Conservation (phyloP, 1,139 yeast species). For the Sugiyamaella paludigena region DNA sequence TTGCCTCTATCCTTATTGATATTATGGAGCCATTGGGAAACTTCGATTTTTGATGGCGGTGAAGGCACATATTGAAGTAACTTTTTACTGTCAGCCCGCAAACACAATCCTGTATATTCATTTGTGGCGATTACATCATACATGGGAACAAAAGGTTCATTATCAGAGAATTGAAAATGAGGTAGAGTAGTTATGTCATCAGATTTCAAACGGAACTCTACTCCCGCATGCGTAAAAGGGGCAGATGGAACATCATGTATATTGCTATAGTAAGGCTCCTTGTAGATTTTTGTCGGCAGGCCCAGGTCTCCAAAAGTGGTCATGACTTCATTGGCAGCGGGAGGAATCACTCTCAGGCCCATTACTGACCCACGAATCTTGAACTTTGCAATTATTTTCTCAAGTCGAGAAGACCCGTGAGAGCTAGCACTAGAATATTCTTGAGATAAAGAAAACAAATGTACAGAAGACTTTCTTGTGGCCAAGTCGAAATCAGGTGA, state of each 20-base stretch:
- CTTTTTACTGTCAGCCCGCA: background rate
- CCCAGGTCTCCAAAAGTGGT: conserved; percentile 47
- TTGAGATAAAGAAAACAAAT: conserved; percentile 16
- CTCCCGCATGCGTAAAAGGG: conserved; percentile 68
- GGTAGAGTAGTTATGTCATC: conserved; percentile 27
- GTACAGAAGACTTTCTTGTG: conserved; percentile 3
- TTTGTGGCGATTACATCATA: background rate
- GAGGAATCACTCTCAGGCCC: conserved; percentile 20
- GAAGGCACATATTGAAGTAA: conserved; percentile 12
- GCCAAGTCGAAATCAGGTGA: conserved; percentile 14
- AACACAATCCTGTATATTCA: too few relatives aligned
- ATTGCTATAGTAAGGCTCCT: conserved; percentile 62
- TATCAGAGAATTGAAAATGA: conserved; percentile 24
- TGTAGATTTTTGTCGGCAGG: conserved; percentile 52
- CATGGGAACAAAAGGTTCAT: background rate
- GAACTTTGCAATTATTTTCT: conserved; percentile 12
- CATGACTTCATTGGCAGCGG: conserved; percentile 33
- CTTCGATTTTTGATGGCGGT: conserved; percentile 45
- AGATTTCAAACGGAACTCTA: conserved; percentile 47
- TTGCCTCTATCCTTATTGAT: too few relatives aligned
- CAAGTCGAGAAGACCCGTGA: conserved; percentile 16
- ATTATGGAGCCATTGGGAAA: conserved; percentile 33
- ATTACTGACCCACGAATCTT: conserved; percentile 1
- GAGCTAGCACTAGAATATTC: conserved; percentile 17
- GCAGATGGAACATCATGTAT: conserved; percentile 50